Conservation (phyloP, 805 yeast genomes). For the Ogataea haglerorum region DNA sequence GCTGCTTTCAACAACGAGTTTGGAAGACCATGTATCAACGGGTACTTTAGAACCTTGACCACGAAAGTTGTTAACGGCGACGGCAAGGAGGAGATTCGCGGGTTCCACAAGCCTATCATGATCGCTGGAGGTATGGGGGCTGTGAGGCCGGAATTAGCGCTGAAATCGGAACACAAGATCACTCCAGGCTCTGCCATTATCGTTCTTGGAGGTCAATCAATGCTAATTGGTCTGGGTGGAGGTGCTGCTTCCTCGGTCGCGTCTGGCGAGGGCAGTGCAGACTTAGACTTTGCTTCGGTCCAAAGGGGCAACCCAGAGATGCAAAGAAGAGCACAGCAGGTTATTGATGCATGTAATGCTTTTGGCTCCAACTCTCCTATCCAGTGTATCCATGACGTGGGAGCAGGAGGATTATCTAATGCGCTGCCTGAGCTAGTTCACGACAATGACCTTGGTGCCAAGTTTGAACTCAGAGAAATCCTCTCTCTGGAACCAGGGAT, state of each 20-base stretch:
- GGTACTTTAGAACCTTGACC: slow-evolving; percentile 94
- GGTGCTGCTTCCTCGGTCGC: slow-evolving; percentile 98
- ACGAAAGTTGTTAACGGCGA: slow-evolving; percentile 63
- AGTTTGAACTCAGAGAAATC: slow-evolving; percentile 85
- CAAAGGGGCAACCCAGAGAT: slow-evolving; percentile 99
- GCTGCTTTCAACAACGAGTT: slow-evolving; percentile 98
- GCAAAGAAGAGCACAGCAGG: slow-evolving; percentile 99
- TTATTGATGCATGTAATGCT: slow-evolving; percentile 89
- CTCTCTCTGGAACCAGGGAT: slow-evolving; percentile 92
- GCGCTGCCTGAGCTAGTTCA: slow-evolving; percentile 97
- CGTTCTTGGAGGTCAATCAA: slow-evolving; percentile 95
- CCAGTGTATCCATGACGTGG: slow-evolving; percentile 96
- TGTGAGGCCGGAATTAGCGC: slow-evolving; percentile 86
- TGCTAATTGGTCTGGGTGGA: slow-evolving; percentile 98
- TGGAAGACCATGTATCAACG: slow-evolving; percentile 96
- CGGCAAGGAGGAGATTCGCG: slow-evolving; percentile 75
- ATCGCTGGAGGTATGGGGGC: slow-evolving; percentile 99
- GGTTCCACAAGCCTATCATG: slow-evolving; percentile 99
- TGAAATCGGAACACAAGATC: slow-evolving; percentile 74
- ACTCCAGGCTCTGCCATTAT: slow-evolving; percentile 90
- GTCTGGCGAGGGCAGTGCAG: slow-evolving; percentile 96
- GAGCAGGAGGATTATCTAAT: slow-evolving; percentile 98
- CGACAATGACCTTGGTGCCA: slow-evolving; percentile 94
- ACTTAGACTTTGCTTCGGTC: slow-evolving; percentile 95
- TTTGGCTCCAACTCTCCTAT: slow-evolving; percentile 74